phyloP scores from a whole-genome alignment of 176 grass and related monocot species.

The Rhipidocladum racemiflorum region DNA sequence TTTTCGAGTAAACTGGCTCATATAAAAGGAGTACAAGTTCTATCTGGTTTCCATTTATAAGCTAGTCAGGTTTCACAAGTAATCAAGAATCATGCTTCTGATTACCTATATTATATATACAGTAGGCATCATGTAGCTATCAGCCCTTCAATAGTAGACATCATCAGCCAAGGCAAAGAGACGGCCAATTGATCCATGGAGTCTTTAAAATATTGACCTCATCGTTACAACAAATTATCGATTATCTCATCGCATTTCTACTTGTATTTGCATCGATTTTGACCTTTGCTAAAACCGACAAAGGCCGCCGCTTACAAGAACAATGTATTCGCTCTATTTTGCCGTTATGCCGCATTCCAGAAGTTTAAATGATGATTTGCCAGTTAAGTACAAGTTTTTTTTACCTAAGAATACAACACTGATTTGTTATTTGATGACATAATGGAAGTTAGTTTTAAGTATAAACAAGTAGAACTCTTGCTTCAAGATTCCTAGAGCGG shows the following conservation, averaged over 20 bases:
- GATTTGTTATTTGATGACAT: slow-evolving; percentile 23
- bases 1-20: not conserved
- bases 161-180: not conserved
- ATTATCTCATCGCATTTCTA: slow-evolving; percentile 8
- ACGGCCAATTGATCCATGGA: not conserved
- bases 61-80: not conserved
- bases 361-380: slow-evolving; percentile 26
- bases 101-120: not conserved
- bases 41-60: slow-evolving; percentile 1
- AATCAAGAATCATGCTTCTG: slow-evolving; percentile 12
- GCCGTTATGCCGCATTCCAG: slow-evolving; percentile 8
- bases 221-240: not conserved
- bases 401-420: not conserved
- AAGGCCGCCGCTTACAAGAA: slow-evolving; percentile 19
- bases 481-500: slow-evolving; percentile 33
- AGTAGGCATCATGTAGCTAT: not conserved
- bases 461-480: slow-evolving; percentile 28
- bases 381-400: slow-evolving; percentile 1
- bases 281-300: slow-evolving; percentile 34
- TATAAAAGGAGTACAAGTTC: not conserved
- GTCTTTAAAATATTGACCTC: not conserved
- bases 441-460: slow-evolving; percentile 13
- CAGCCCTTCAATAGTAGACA: not conserved
- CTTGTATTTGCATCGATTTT: slow-evolving; percentile 11
- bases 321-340: slow-evolving; percentile 20